Conservation (phyloP, 2,329 filamentous ascomycete species). For the Aphanocladium album region DNA sequence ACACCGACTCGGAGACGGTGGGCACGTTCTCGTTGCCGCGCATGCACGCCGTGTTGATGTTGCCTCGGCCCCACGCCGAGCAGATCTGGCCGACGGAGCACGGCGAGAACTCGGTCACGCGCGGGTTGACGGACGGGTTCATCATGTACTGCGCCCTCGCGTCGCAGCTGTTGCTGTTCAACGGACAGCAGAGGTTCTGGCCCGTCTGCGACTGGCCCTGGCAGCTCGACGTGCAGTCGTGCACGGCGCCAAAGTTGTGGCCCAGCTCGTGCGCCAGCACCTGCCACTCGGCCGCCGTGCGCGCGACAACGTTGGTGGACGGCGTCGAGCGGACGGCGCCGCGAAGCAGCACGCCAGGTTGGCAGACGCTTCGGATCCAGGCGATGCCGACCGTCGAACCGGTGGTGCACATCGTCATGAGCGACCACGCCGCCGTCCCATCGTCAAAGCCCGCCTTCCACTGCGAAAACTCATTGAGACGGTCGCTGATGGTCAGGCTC, state of each 20-base stretch:
- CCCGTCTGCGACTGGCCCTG: conserved; percentile 41
- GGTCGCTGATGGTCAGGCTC: conserved; percentile 58
- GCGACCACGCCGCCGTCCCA: conserved; percentile 85
- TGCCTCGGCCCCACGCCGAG: conserved; percentile 67
- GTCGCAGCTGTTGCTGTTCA: conserved; percentile 59
- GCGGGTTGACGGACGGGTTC: conserved; percentile 72
- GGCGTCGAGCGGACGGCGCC: conserved; percentile 28
- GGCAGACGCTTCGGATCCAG: conserved; percentile 79
- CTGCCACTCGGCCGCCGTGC: conserved; percentile 76
- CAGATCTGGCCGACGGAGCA: conserved; percentile 86
- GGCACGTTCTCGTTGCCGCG: conserved; percentile 69
- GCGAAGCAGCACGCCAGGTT: conserved; percentile 37
- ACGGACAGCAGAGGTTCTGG: conserved; percentile 61
- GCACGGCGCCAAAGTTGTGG: conserved; percentile 83
- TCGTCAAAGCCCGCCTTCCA: conserved; percentile 65
- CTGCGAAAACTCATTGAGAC: conserved; percentile 73
- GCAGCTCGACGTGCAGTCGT: conserved; percentile 71
- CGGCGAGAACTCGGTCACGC: conserved; percentile 69
- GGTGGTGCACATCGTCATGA: conserved; percentile 70
- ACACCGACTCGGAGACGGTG: conserved; percentile 71
- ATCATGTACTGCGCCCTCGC: conserved; percentile 73
- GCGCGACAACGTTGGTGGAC: conserved; percentile 74
- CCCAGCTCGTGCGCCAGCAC: conserved; percentile 85
- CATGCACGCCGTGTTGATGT: conserved; percentile 67
- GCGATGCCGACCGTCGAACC: conserved; percentile 76